Percentiles rank a stretch among this genome's conserved stretches.
Evolutionary conservation across 768 basidiomycete species (phyloP).

Genomic region (Termitomyces bulborhizus): DNA sequence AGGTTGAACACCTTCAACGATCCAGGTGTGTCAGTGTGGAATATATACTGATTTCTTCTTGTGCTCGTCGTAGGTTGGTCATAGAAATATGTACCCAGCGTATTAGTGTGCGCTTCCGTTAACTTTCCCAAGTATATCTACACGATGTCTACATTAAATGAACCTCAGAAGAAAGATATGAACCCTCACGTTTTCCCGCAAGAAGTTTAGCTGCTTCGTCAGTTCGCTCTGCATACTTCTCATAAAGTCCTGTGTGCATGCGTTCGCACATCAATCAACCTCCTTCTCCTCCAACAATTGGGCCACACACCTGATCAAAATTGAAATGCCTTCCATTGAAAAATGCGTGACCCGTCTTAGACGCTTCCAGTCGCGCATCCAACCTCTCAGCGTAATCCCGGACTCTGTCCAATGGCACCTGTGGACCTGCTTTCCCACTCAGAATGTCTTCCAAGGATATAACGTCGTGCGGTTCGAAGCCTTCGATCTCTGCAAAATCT

Average conservation of each 20-base stretch:
- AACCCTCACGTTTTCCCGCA: constrained; percentile 64
- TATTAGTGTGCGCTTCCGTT: constrained; percentile 42
- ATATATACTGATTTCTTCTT: constrained; percentile 73
- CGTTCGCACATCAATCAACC: neutral
- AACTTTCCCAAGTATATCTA: constrained; percentile 57
- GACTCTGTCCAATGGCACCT: constrained; percentile 36
- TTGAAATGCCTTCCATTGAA: constrained; percentile 82
- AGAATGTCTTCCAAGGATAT: constrained; percentile 33
- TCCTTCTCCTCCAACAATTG: neutral
- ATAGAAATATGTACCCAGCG: constrained; percentile 79
- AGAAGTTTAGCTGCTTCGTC: constrained; percentile 50
- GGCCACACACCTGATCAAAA: constrained; percentile 43
- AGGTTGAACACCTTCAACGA: constrained; percentile 50
- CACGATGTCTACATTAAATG: neutral
- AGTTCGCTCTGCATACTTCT: constrained; percentile 57
- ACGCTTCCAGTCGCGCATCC: constrained; percentile 26
- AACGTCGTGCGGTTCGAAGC: constrained; percentile 17
- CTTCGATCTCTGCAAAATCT: constrained; percentile 25
- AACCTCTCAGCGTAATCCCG: constrained; percentile 54
- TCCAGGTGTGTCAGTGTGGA: constrained; percentile 41
- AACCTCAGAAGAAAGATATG: neutral
- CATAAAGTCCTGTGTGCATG: constrained; percentile 50
- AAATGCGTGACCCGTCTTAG: constrained; percentile 63
- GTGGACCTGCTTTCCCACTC: constrained; percentile 20
- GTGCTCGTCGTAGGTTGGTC: constrained; percentile 70